These are phyloP conservation scores for Begonia peltatifolia DNA, from an alignment of 306 rosid genomes.

Conservation along the genomic window DNA sequence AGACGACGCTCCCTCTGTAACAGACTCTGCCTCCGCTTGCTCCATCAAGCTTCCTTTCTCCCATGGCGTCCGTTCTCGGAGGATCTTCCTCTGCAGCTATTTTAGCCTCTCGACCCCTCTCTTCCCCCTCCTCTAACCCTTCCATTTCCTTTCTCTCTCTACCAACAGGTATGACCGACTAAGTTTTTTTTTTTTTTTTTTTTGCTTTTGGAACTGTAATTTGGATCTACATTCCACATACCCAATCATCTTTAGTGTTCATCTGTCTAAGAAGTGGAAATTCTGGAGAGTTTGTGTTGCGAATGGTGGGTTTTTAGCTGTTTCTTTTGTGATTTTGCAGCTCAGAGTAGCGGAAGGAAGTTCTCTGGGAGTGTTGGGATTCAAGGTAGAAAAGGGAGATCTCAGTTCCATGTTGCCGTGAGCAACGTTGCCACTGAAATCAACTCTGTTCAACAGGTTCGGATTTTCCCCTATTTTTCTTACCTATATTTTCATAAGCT, in stretches of 20 bases:
- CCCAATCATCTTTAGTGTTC: too few species aligned
- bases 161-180: constrained; percentile 35
- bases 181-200: too few species aligned
- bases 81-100: constrained; percentile 52
- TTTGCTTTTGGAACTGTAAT: background rate
- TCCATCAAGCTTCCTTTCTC: too few species aligned
- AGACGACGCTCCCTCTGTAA: background rate
- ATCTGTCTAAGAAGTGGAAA: too few species aligned
- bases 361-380: constrained; percentile 45
- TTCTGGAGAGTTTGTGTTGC: background rate
- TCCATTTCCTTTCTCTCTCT: constrained; percentile 32
- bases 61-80: constrained; percentile 70
- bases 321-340: constrained; percentile 28
- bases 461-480: background rate
- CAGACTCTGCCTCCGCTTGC: background rate
- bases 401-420: constrained; percentile 44
- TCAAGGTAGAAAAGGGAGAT: constrained; percentile 41
- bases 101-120: constrained; percentile 38
- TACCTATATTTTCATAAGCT: too few species aligned
- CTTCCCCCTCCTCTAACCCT: constrained; percentile 28
- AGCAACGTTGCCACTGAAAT: constrained; percentile 78
- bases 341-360: constrained; percentile 32
- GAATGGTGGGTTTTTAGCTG: too few species aligned
- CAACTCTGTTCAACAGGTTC: constrained; percentile 60
- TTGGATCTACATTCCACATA: too few species aligned